Evolutionary conservation across 1,284 basidiomycete species (phyloP).

Genomic region (Marasmius fiardii): DNA sequence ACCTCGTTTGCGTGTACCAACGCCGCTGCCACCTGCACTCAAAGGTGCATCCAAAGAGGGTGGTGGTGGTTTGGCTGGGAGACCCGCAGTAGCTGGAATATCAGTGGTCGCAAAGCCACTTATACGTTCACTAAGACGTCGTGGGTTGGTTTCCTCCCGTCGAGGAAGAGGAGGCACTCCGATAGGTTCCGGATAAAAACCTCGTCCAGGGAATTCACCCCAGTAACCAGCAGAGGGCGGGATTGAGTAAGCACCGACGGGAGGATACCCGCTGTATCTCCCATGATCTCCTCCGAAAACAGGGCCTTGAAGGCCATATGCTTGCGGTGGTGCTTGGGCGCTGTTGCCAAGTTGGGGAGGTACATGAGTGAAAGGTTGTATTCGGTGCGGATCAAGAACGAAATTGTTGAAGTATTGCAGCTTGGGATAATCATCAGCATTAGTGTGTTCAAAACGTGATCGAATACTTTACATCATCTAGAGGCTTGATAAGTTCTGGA

Average conservation of each 20-base stretch:
- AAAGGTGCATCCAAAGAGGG: slow-evolving; percentile 59
- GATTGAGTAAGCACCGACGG: slow-evolving; percentile 16
- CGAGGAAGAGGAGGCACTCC: slow-evolving; percentile 33
- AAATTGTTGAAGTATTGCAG: slow-evolving; percentile 91
- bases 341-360: slow-evolving; percentile 60
- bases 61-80: slow-evolving; percentile 70
- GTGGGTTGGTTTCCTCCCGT: slow-evolving; percentile 55
- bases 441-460: slow-evolving; percentile 10
- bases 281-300: slow-evolving; percentile 44
- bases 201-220: slow-evolving; percentile 31
- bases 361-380: slow-evolving; percentile 81
- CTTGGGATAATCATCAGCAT: slow-evolving; percentile 37
- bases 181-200: slow-evolving; percentile 27
- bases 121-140: slow-evolving; percentile 73
- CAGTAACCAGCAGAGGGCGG: slow-evolving; percentile 21
- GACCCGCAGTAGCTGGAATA: slow-evolving; percentile 61
- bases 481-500: slow-evolving; percentile 69
- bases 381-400: slow-evolving; percentile 87
- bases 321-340: slow-evolving; percentile 68
- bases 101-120: slow-evolving; percentile 65
- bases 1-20: slow-evolving; percentile 20
- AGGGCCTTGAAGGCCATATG: slow-evolving; percentile 69
- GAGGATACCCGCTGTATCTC: slow-evolving; percentile 34
- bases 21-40: slow-evolving; percentile 33
- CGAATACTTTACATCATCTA: slow-evolving; percentile 62